phyloP scores from a whole-genome alignment of 164 flowering plant species.

The Hamamelis virginiana region DNA sequence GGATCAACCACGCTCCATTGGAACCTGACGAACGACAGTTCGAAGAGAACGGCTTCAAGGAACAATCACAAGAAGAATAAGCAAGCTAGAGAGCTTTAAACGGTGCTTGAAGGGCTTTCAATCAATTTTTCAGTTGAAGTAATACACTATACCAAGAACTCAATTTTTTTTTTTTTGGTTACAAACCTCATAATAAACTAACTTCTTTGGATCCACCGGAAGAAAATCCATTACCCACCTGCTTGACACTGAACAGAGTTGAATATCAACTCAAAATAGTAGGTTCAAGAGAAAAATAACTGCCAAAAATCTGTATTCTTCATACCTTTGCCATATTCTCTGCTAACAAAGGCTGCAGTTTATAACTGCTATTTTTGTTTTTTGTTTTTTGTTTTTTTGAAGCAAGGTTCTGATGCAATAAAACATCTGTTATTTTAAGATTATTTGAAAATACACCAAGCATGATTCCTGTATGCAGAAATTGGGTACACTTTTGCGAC shows the following conservation, averaged over 20 bases:
- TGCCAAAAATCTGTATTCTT: background rate
- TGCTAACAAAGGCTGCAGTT: constrained; percentile 70
- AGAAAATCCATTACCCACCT: constrained; percentile 41
- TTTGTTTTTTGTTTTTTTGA: too few relatives aligned
- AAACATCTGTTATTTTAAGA: constrained; percentile 70
- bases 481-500: constrained; percentile 86
- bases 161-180: background rate
- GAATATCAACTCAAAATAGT: constrained; percentile 1
- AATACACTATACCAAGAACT: background rate
- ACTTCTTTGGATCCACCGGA: constrained; percentile 39
- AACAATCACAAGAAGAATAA: background rate
- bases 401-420: constrained; percentile 73
- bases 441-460: constrained; percentile 77
- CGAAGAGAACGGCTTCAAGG: background rate
- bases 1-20: constrained; percentile 58
- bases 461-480: constrained; percentile 81
- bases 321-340: constrained; percentile 57
- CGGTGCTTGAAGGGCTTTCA: too few relatives aligned
- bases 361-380: constrained; percentile 83
- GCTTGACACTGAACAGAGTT: constrained; percentile 20
- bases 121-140: too few relatives aligned
- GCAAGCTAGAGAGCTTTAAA: background rate
- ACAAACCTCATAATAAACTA: constrained; percentile 43
- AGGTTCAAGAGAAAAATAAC: constrained; percentile 6
- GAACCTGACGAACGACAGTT: constrained; percentile 36